Conservation (phyloP, 306 rosid genomes). For the Rosa chinensis region DNA sequence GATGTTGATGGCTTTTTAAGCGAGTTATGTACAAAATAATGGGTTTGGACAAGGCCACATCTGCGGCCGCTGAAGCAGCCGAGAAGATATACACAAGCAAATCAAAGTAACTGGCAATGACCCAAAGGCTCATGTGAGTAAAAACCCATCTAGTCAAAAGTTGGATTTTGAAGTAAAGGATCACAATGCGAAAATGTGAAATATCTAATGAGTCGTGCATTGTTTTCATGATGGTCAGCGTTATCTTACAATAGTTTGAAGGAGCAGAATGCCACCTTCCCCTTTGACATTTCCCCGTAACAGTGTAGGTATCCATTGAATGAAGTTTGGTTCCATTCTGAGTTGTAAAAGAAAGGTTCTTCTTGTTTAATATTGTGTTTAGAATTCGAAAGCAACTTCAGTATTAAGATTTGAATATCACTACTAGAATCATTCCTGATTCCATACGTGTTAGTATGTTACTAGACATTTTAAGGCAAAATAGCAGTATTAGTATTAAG, state of each 20-base stretch:
- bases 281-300: background rate
- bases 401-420: too few relatives aligned
- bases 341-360: background rate
- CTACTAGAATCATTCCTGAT: too few relatives aligned
- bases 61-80: constrained; percentile 67
- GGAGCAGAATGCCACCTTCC: background rate
- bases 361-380: background rate
- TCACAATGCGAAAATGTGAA: background rate
- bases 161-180: background rate
- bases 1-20: constrained; percentile 52
- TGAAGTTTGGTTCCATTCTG: background rate
- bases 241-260: background rate
- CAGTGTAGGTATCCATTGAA: background rate
- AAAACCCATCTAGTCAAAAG: background rate
- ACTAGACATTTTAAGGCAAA: too few relatives aligned
- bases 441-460: too few relatives aligned
- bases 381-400: too few relatives aligned
- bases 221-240: background rate
- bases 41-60: constrained; percentile 71
- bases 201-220: background rate
- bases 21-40: constrained; percentile 49
- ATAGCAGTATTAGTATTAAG: background rate
- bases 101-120: constrained; percentile 17
- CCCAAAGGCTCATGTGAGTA: background rate
- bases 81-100: constrained; percentile 41